Evolutionary conservation across 768 basidiomycete genomes (phyloP), one percentile per base, ranked within the genome.

Genomic region (Suillus lakei): DNA sequence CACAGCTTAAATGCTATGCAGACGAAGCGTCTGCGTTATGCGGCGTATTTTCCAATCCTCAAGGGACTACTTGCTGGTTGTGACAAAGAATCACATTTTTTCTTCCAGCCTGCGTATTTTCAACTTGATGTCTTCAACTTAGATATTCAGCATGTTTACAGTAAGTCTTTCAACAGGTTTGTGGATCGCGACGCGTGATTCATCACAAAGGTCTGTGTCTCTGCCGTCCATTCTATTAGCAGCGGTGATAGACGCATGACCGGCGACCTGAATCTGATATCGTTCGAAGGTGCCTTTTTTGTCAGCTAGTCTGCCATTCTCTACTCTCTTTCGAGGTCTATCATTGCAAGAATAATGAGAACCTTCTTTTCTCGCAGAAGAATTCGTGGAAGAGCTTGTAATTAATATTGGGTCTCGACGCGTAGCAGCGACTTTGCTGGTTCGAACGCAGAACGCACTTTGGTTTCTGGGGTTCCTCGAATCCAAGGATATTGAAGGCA

Each of bases 351-450:
- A 2, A 74, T 65, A 23, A 74, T 71, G 12, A 76, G 77, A 32
- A 78, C 78, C n/a, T 68, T 38, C 26, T 66, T n/a, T n/a, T 56
- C 30, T 64, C 68, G 59, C 77, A 80, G 26, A 79, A 72, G 32
- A 78, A 56, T 38, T 83, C 72, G 26, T 73, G 69, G 63, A 82
- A 81, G 16, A 81, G 67, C 50, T 63, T 68, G 68, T 80, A 16
- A 41, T 4, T n/a, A n/a, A n/a, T n/a, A n/a, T n/a, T n/a, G n/a
- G n/a, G n/a, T n/a, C n/a, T n/a, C n/a, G n/a, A n/a, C n/a, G n/a
- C n/a, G 75, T 66, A 7, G 69, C 59, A 23, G 68, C 69, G 62
- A 82, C 69, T 44, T 79, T 70, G 1, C 78, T 77, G 0, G 43
- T 61, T 16, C 73, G 72, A 63, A 78, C 77, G 68, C 76, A 76